A percentile compares a stretch with the other conserved stretches of the same genome.
These are phyloP conservation scores for Neopestalotiopsis sp. DNA, from an alignment of 2,329 filamentous ascomycete genomes.

Conservation along the genomic window DNA sequence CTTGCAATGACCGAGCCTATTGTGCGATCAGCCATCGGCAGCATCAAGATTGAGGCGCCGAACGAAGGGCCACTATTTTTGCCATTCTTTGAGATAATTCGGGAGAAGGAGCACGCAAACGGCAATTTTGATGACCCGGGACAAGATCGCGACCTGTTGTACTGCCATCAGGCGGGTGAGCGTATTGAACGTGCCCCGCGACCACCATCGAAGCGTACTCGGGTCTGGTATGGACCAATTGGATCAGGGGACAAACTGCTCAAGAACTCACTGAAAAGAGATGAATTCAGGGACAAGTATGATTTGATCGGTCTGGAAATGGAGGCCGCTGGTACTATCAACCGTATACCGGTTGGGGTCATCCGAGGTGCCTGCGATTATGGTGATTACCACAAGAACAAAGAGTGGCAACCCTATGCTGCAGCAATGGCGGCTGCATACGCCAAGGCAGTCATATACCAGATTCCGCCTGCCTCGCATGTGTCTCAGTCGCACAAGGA, in stretches of 20 bases:
- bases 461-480: background rate
- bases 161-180: too few species aligned
- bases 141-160: slow-evolving; percentile 33
- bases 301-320: slow-evolving; percentile 42
- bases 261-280: too few species aligned
- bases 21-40: slow-evolving; percentile 39
- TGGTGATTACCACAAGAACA: slow-evolving; percentile 38
- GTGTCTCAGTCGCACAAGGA: background rate
- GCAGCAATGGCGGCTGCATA: slow-evolving; percentile 38
- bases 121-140: slow-evolving; percentile 38
- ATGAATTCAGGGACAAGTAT: too few species aligned
- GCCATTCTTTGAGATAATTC: slow-evolving; percentile 28
- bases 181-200: slow-evolving; percentile 26
- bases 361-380: slow-evolving; percentile 41
- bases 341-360: slow-evolving; percentile 36
- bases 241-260: too few species aligned
- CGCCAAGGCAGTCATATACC: background rate
- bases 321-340: slow-evolving; percentile 32
- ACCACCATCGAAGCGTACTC: slow-evolving; percentile 27
- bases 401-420: slow-evolving; percentile 40
- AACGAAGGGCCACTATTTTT: slow-evolving; percentile 29
- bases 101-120: slow-evolving; percentile 25
- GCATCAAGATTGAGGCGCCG: slow-evolving; percentile 31
- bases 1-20: slow-evolving; percentile 35
- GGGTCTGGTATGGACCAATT: too few species aligned